Conservation (phyloP, 1,284 basidiomycete species). For the Fistulinella cinereoalba region DNA sequence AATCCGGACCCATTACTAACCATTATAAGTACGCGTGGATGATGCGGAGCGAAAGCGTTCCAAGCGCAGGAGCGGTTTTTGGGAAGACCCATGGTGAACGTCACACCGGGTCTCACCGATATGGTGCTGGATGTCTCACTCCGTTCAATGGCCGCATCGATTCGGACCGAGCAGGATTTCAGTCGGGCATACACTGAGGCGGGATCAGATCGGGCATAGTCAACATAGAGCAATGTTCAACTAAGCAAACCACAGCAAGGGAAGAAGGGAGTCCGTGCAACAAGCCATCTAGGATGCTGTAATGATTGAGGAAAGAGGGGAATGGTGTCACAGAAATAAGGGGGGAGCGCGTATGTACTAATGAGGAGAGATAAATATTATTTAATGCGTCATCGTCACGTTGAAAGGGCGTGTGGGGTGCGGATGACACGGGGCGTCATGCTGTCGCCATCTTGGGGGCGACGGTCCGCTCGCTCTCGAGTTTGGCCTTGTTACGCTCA, state of each 20-base stretch:
- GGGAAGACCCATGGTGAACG: not conserved
- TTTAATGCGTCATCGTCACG: conserved; percentile 27
- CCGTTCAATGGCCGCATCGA: not conserved
- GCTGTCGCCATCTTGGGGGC: conserved; percentile 80
- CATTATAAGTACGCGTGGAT: conserved; percentile 2
- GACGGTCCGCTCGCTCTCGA: conserved; percentile 84
- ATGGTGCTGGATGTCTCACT: not conserved
- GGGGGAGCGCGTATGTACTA: conserved; percentile 16
- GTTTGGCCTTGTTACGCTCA: conserved; percentile 79
- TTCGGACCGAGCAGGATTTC: no score
- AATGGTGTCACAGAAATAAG: conserved; percentile 14
- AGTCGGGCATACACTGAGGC: no score
- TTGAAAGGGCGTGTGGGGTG: conserved; percentile 11
- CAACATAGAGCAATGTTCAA: conserved; percentile 10
- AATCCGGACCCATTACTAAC: not conserved
- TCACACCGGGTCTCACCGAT: conserved; percentile 4
- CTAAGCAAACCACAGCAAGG: conserved; percentile 16
- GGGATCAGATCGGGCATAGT: conserved; percentile 1
- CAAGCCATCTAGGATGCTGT: conserved; percentile 20
- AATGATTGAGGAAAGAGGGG: conserved; percentile 2
- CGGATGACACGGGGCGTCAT: conserved; percentile 36
- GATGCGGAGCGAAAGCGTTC: not conserved
- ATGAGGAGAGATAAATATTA: conserved; percentile 29
- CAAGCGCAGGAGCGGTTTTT: not conserved
- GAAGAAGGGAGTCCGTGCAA: conserved; percentile 11